Conservation (phyloP, 2,329 filamentous ascomycete species). For the Lachnellula cervina region DNA sequence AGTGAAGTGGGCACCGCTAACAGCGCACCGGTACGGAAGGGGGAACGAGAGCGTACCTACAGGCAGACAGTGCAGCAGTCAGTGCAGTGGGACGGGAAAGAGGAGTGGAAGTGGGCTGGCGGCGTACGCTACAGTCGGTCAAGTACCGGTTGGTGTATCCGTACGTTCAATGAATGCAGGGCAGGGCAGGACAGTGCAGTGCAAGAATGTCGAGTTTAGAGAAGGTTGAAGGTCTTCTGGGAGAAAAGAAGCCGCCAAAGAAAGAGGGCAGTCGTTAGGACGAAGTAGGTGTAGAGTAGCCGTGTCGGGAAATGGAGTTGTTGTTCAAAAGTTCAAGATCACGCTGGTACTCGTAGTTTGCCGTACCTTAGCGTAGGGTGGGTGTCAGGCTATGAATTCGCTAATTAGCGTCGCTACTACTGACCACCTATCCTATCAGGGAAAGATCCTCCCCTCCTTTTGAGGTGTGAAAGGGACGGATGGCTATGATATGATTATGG, state of each 20-base stretch:
- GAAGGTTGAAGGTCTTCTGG: neutral
- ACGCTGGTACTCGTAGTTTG: neutral
- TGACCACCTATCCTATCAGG: neutral
- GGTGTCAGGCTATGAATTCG: constrained; percentile 8
- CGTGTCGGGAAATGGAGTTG: neutral
- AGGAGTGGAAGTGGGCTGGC: too few relatives aligned
- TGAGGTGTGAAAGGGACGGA: neutral
- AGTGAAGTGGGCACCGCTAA: neutral
- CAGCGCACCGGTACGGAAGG: neutral
- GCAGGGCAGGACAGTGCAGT: neutral
- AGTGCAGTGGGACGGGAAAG: too few relatives aligned
- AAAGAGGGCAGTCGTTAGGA: neutral
- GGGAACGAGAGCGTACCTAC: neutral
- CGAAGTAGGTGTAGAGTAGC: neutral
- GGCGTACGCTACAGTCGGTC: too few relatives aligned
- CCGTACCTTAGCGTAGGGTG: neutral
- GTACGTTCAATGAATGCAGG: too few relatives aligned
- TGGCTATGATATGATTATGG: neutral
- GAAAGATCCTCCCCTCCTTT: constrained; percentile 1
- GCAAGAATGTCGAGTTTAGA: neutral
- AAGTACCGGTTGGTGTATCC: too few relatives aligned
- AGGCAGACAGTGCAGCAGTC: too few relatives aligned
- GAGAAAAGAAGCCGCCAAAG: neutral
- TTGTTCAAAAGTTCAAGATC: neutral
- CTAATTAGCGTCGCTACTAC: constrained; percentile 14